Conservation (phyloP, 2,329 filamentous ascomycete genomes). For the Hypoxylon sp. region DNA sequence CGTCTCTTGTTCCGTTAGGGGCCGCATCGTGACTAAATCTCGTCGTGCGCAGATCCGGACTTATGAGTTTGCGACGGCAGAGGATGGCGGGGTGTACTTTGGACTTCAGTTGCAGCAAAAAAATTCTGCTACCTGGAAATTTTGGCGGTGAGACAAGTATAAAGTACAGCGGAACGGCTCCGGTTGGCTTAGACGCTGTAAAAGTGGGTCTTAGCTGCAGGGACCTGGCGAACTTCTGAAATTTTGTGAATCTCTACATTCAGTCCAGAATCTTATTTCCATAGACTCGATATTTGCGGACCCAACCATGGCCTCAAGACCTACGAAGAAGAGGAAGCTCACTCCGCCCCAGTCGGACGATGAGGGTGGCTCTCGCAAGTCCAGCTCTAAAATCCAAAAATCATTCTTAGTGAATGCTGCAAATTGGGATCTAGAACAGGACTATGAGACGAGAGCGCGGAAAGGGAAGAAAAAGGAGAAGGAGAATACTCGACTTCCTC, state of each 20-base stretch:
- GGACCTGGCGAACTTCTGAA: constrained; percentile 35
- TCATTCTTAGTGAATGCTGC: constrained; percentile 81
- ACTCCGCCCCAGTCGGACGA: constrained; percentile 67
- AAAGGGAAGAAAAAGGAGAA: constrained; percentile 79
- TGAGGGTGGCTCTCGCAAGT: constrained; percentile 56
- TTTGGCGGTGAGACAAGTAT: constrained; percentile 47
- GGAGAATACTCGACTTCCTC: constrained; percentile 83
- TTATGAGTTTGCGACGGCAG: constrained; percentile 1
- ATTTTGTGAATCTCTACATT: constrained; percentile 40
- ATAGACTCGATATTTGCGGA: constrained; percentile 26
- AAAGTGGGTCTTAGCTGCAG: constrained; percentile 39
- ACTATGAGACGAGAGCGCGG: constrained; percentile 85
- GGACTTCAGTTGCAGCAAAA: constrained; percentile 24
- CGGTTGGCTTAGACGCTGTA: constrained; percentile 40
- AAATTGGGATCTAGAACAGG: constrained; percentile 92
- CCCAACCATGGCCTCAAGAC: constrained; percentile 63
- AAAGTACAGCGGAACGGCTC: constrained; percentile 42
- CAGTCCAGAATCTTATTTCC: constrained; percentile 17
- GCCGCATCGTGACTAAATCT: constrained; percentile 45
- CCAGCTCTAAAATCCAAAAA: constrained; percentile 64
- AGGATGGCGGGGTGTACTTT: constrained; percentile 40
- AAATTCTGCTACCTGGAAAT: constrained; percentile 50
- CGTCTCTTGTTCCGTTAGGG: constrained; percentile 81
- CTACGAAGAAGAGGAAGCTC: constrained; percentile 71
- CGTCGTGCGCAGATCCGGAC: constrained; percentile 15